A percentile compares a stretch with the other conserved stretches of the same genome.
Evolutionary conservation across 352 stramenopile species (phyloP).

Genomic region (Plasmopara viticola): DNA sequence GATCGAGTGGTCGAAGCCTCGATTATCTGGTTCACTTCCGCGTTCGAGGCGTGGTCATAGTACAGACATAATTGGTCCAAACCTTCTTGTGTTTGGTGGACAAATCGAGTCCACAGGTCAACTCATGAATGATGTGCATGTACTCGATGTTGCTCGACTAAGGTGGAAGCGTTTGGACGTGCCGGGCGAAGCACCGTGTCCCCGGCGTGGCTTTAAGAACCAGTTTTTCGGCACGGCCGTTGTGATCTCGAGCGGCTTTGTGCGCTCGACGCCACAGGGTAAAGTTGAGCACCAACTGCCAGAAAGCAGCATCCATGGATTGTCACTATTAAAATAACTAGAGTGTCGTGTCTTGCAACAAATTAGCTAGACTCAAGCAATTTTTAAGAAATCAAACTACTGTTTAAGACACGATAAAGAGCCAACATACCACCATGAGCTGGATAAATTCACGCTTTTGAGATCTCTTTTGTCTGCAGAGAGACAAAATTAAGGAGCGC

Average conservation of each 20-base stretch:
- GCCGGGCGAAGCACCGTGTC: constrained; percentile 34
- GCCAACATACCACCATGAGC: too few species aligned
- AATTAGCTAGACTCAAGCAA: too few species aligned
- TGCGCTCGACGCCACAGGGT: constrained; percentile 27
- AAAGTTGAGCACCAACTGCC: constrained; percentile 51
- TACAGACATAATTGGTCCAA: constrained; percentile 45
- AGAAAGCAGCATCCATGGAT: not conserved
- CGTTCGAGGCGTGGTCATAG: constrained; percentile 50
- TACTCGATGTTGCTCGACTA: constrained; percentile 31
- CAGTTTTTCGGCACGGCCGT: constrained; percentile 56
- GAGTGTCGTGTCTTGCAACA: too few species aligned
- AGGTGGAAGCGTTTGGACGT: constrained; percentile 34
- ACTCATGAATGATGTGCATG: constrained; percentile 42
- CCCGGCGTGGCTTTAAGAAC: constrained; percentile 44
- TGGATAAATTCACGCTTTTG: too few species aligned
- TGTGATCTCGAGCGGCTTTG: constrained; percentile 69
- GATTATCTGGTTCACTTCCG: constrained; percentile 33
- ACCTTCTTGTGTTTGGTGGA: constrained; percentile 58
- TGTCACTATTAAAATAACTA: constrained; percentile 18
- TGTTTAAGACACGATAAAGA: too few species aligned
- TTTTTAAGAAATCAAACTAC: too few species aligned
- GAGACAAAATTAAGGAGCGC: too few species aligned
- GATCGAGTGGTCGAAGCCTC: too few species aligned
- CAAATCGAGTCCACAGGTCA: constrained; percentile 43
- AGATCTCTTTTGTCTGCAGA: too few species aligned